These are phyloP conservation scores for Trichosporon sp. DNA, from an alignment of 1,284 basidiomycete genomes.

Conservation along the genomic window DNA sequence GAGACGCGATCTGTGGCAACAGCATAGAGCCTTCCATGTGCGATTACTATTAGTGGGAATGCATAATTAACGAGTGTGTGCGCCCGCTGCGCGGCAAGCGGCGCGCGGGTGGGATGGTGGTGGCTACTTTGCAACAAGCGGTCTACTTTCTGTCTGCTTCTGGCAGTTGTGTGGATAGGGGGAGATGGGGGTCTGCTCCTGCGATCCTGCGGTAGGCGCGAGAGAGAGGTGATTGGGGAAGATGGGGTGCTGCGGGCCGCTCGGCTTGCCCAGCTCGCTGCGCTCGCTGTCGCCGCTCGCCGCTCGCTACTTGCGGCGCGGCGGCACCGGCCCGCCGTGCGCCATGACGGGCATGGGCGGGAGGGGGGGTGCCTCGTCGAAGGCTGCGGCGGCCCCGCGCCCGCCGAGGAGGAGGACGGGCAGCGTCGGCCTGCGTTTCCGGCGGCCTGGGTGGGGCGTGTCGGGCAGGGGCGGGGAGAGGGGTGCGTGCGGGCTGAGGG, in stretches of 20 bases:
- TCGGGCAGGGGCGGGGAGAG: not conserved
- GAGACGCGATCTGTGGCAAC: no score
- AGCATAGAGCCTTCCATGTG: not conserved
- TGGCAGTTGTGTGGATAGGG: not conserved
- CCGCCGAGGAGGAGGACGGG: constrained; percentile 7
- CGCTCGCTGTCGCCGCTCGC: no score
- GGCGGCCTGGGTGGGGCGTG: not conserved
- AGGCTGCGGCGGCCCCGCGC: constrained; percentile 1
- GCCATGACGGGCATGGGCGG: constrained; percentile 8
- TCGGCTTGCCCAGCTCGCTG: no score
- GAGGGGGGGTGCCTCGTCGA: constrained; percentile 12
- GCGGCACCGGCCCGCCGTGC: not conserved
- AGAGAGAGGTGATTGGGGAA: no score
- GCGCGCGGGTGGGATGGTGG: no score
- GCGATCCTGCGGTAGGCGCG: no score
- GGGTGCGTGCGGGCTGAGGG: not conserved
- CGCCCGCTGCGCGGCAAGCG: not conserved
- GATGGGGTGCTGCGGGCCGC: no score
- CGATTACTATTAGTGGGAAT: not conserved
- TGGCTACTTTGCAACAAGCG: not conserved
- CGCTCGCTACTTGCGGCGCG: not conserved
- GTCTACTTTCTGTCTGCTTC: not conserved
- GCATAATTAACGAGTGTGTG: not conserved
- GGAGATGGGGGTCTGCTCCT: no score
- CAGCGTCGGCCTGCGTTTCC: constrained; percentile 17